These are phyloP conservation scores for Candida dendrica DNA, from an alignment of 805 yeast species.

Conservation along the genomic window DNA sequence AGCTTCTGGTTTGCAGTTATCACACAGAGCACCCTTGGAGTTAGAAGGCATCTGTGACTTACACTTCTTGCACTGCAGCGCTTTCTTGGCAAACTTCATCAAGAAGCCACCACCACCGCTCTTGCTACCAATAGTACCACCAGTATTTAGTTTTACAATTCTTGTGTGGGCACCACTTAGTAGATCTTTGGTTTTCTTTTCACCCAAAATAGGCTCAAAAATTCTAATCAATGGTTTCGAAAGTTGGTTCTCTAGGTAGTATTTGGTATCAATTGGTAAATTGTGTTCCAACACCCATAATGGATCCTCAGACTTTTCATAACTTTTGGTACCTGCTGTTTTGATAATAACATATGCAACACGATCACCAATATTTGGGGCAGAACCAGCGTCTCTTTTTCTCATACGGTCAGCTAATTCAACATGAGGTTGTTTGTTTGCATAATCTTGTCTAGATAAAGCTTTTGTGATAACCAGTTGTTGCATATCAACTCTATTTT, in stretches of 20 bases:
- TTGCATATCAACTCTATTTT: conserved; percentile 87
- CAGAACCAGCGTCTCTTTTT: conserved; percentile 94
- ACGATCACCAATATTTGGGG: conserved; percentile 95
- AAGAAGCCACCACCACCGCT: conserved; percentile 55
- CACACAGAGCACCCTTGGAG: conserved; percentile 71
- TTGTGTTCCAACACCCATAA: conserved; percentile 86
- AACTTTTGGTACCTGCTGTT: conserved; percentile 75
- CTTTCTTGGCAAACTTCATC: conserved; percentile 86
- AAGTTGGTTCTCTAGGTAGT: conserved; percentile 87
- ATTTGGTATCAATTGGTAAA: conserved; percentile 88
- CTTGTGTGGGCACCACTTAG: conserved; percentile 81
- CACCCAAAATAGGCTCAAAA: conserved; percentile 92
- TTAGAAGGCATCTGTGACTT: conserved; percentile 60
- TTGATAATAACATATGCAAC: conserved; percentile 92
- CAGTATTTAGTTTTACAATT: conserved; percentile 51
- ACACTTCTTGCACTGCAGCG: conserved; percentile 85
- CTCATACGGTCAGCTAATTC: conserved; percentile 94
- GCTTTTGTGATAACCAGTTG: conserved; percentile 92
- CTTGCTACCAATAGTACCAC: conserved; percentile 20
- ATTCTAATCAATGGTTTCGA: conserved; percentile 90
- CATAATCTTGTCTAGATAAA: conserved; percentile 75
- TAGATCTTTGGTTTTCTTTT: conserved; percentile 68
- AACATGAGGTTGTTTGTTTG: conserved; percentile 96
- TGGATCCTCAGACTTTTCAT: conserved; percentile 97
- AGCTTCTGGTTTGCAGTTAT: conserved; percentile 64